Percentiles rank a stretch among this genome's conserved stretches.
Conservation (phyloP, 106 monocot species). For the Acorus calamus region DNA sequence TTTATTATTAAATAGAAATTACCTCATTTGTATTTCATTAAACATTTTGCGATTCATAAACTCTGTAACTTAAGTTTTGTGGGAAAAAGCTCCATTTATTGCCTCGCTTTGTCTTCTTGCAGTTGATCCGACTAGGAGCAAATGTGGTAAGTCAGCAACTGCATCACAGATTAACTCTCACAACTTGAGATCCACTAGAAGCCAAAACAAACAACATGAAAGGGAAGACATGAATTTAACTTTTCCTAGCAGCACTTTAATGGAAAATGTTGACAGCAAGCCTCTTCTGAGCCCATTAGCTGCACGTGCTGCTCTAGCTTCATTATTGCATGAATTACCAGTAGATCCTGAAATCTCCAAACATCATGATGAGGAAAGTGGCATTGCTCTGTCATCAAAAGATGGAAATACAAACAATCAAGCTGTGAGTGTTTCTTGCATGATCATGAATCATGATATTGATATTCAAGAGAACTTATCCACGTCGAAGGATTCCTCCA, state of each 20-base stretch:
- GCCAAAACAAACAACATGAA: slow-evolving; percentile 9
- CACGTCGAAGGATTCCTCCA: not conserved
- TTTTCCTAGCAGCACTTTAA: no score
- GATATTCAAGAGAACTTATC: not conserved
- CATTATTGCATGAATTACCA: slow-evolving; percentile 32
- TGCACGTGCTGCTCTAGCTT: slow-evolving; percentile 62
- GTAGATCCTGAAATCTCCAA: slow-evolving; percentile 6
- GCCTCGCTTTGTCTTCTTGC: no score
- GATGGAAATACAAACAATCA: slow-evolving; percentile 6
- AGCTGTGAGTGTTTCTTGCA: not conserved
- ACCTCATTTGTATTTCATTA: no score
- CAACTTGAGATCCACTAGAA: slow-evolving; percentile 21
- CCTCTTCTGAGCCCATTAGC: slow-evolving; percentile 48
- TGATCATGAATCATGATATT: not conserved
- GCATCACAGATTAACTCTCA: no score
- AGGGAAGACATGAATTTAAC: slow-evolving; percentile 3
- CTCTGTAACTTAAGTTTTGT: no score
- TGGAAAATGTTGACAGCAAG: slow-evolving; percentile 6
- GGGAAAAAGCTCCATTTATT: no score
- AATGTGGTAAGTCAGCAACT: no score
- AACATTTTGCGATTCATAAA: no score
- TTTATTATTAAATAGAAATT: no score
- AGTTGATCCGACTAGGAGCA: no score
- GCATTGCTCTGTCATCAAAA: not conserved
- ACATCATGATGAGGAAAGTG: not conserved